A percentile compares a stretch with the other conserved stretches of the same genome.
Evolutionary conservation across 345 rosid species (phyloP).

Genomic region (Raphanus sativus): DNA sequence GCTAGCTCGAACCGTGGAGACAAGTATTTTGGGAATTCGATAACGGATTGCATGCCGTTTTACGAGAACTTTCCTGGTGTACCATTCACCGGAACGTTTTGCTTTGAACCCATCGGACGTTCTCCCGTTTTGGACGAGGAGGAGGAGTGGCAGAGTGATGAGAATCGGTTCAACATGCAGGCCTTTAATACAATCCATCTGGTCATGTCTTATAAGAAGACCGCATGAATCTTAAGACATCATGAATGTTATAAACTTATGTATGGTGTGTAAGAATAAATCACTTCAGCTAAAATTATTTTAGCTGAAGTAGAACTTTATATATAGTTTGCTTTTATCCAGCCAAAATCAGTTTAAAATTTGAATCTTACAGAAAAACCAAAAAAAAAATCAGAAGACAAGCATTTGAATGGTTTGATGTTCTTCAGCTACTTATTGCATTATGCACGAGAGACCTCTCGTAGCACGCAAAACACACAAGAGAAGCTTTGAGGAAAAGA

Average conservation of each 20-base stretch:
- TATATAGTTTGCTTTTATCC: background rate
- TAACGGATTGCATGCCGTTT: slow-evolving; percentile 34
- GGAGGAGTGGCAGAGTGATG: slow-evolving; percentile 17
- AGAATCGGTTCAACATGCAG: slow-evolving; percentile 33
- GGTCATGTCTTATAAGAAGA: slow-evolving; percentile 33
- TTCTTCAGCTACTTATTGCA: slow-evolving; percentile 66
- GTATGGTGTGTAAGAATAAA: background rate
- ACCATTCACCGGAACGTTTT: slow-evolving; percentile 42
- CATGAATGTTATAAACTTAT: background rate
- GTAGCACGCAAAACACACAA: slow-evolving; percentile 5
- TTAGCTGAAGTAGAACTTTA: background rate
- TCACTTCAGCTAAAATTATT: background rate
- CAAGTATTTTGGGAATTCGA: background rate
- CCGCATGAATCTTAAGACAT: background rate
- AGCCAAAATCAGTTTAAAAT: slow-evolving; percentile 13
- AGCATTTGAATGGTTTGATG: slow-evolving; percentile 32
- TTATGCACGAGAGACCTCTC: slow-evolving; percentile 39
- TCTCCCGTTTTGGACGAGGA: slow-evolving; percentile 5
- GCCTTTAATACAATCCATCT: slow-evolving; percentile 37
- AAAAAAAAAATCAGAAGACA: slow-evolving; percentile 6
- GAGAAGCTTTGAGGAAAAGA: slow-evolving; percentile 1
- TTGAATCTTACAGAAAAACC: slow-evolving; percentile 25
- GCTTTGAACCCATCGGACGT: slow-evolving; percentile 43
- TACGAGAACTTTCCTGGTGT: slow-evolving; percentile 32
- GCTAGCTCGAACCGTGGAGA: slow-evolving; percentile 24